Conservation (phyloP, 441 rosid genomes). For the Brassica balearica region DNA sequence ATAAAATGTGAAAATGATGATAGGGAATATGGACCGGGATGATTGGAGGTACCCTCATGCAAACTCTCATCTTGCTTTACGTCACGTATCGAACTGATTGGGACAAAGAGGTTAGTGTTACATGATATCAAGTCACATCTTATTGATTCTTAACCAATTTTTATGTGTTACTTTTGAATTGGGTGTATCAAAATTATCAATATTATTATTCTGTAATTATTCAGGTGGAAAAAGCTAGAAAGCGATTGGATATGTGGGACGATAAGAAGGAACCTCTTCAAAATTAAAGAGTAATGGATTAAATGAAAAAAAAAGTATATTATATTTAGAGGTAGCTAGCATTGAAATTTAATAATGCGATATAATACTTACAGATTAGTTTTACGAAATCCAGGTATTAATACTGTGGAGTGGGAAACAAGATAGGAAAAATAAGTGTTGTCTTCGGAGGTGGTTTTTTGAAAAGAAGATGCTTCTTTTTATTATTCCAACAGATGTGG, state of each 20-base stretch:
- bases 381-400: not conserved
- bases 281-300: not conserved
- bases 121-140: not conserved
- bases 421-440: not conserved
- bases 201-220: not conserved
- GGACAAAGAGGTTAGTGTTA: slow-evolving; percentile 60
- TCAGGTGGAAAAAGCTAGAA: slow-evolving; percentile 54
- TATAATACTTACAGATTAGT: too few relatives aligned
- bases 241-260: slow-evolving; percentile 55
- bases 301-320: too few relatives aligned
- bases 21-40: slow-evolving; percentile 84
- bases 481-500: too few relatives aligned
- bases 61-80: slow-evolving; percentile 61
- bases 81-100: slow-evolving; percentile 61
- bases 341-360: too few relatives aligned
- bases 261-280: slow-evolving; percentile 40
- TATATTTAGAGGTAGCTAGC: too few relatives aligned
- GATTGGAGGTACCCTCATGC: slow-evolving; percentile 68
- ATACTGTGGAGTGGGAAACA: not conserved
- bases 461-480: slow-evolving; percentile 1
- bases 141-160: not conserved
- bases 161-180: not conserved
- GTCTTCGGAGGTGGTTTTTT: not conserved
- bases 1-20: slow-evolving; percentile 5
- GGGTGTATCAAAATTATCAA: not conserved